A percentile compares a stretch with the other conserved stretches of the same genome.
Conservation (phyloP, 2,329 filamentous ascomycete genomes). For the Hymenoscyphus linearis region DNA sequence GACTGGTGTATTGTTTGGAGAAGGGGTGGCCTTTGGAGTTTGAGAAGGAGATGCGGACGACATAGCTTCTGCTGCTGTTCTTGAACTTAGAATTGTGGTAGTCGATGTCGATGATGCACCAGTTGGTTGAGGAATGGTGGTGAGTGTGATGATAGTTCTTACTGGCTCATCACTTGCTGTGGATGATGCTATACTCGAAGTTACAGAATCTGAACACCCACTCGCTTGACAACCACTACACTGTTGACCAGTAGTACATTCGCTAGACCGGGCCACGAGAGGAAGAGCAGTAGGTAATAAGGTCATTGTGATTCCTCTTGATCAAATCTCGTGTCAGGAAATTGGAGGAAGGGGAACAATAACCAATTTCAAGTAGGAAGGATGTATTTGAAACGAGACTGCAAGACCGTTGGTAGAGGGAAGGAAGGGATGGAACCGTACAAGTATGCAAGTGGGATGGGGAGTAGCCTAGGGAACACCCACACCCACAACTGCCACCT, state of each 20-base stretch:
- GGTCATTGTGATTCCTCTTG: slow-evolving; percentile 7
- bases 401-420: not conserved
- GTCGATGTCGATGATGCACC: slow-evolving; percentile 3
- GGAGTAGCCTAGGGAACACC: not conserved
- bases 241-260: slow-evolving; percentile 17
- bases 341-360: slow-evolving; percentile 1
- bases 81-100: not conserved
- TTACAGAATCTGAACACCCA: slow-evolving; percentile 30
- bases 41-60: not conserved
- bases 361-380: slow-evolving; percentile 4
- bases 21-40: not conserved
- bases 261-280: not conserved
- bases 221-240: slow-evolving; percentile 38
- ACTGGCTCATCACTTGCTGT: not conserved
- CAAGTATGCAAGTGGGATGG: slow-evolving; percentile 6
- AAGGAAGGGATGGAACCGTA: slow-evolving; percentile 2
- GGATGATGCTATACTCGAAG: slow-evolving; percentile 4
- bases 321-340: not conserved
- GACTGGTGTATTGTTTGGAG: slow-evolving; percentile 14
- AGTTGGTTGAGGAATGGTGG: slow-evolving; percentile 1
- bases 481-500: not conserved
- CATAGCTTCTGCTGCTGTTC: not conserved
- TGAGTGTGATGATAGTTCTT: slow-evolving; percentile 5
- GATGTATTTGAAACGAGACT: slow-evolving; percentile 7
- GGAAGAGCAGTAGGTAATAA: not conserved